phyloP scores from a whole-genome alignment of 2,329 filamentous ascomycete species.

The Chaetomium sp. region DNA sequence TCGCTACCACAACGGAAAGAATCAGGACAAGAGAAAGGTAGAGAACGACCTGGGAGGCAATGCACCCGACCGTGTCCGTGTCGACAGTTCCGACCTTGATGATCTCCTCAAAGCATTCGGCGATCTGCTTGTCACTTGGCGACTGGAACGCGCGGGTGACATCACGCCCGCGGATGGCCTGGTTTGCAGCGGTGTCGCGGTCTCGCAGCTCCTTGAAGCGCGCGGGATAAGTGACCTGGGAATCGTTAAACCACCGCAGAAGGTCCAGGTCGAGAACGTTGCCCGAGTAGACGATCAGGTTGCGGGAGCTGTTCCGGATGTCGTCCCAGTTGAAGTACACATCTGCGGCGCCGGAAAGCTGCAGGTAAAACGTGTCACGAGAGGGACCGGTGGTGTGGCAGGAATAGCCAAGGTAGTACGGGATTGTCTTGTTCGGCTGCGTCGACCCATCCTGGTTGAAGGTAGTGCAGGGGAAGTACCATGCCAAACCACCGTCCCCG shows the following conservation, averaged over 20 bases:
- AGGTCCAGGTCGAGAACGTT: conserved; percentile 87
- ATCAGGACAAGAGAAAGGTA: conserved; percentile 92
- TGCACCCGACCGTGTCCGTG: conserved; percentile 93
- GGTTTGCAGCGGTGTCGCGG: conserved; percentile 52
- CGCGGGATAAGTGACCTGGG: conserved; percentile 67
- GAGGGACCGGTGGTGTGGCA: conserved; percentile 73
- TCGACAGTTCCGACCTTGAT: conserved; percentile 95
- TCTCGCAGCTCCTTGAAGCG: conserved; percentile 75
- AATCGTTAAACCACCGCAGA: conserved; percentile 80
- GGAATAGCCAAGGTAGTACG: conserved; percentile 75
- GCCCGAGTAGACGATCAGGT: conserved; percentile 89
- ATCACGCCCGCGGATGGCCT: conserved; percentile 71
- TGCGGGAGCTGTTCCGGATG: conserved; percentile 79
- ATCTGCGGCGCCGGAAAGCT: conserved; percentile 64
- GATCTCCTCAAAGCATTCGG: conserved; percentile 83
- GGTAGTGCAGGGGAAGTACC: conserved; percentile 92
- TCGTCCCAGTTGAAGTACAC: conserved; percentile 97
- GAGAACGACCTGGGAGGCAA: conserved; percentile 92
- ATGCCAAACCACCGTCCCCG: conserved; percentile 65
- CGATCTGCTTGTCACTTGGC: conserved; percentile 69
- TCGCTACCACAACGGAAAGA: conserved; percentile 75
- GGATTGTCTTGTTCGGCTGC: conserved; percentile 63
- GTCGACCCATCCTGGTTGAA: conserved; percentile 92
- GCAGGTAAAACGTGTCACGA: conserved; percentile 68
- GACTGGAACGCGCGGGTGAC: conserved; percentile 83